A percentile compares a stretch with the other conserved stretches of the same genome.
Evolutionary conservation across 2,329 filamentous ascomycete genomes (phyloP).

Genomic region (Dactylellina cionopaga): DNA sequence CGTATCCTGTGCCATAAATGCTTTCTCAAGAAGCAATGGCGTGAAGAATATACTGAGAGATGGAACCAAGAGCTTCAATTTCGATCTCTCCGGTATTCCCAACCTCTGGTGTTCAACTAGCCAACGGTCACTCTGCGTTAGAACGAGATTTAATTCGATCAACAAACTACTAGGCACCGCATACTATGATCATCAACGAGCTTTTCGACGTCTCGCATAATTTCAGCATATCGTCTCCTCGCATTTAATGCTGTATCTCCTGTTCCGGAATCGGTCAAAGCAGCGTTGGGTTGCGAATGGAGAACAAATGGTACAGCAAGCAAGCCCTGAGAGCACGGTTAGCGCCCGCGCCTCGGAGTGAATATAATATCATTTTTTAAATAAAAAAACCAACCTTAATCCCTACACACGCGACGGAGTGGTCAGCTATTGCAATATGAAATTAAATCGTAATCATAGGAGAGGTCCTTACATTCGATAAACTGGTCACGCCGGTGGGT

Average conservation of each 20-base stretch:
- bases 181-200: slow-evolving; percentile 92
- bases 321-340: slow-evolving; percentile 72
- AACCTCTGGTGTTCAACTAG: slow-evolving; percentile 76
- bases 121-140: not conserved
- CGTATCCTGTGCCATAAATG: slow-evolving; percentile 88
- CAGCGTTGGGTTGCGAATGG: slow-evolving; percentile 90
- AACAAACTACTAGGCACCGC: slow-evolving; percentile 44
- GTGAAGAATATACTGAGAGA: slow-evolving; percentile 95
- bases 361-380: too few relatives aligned
- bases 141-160: not conserved
- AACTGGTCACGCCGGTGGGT: slow-evolving; percentile 51
- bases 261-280: slow-evolving; percentile 75
- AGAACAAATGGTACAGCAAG: slow-evolving; percentile 95
- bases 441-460: not conserved
- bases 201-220: slow-evolving; percentile 90
- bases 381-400: slow-evolving; percentile 45
- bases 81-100: slow-evolving; percentile 77
- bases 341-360: too few relatives aligned
- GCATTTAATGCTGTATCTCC: slow-evolving; percentile 78
- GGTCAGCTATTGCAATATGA: not conserved
- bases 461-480: slow-evolving; percentile 34
- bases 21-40: slow-evolving; percentile 82
- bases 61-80: slow-evolving; percentile 90
- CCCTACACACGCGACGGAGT: not conserved
- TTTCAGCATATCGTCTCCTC: slow-evolving; percentile 89